Base-by-base conservation (phyloP, 192 early-diverging fungal species). In the Cladochytrium replicatum region DNA sequence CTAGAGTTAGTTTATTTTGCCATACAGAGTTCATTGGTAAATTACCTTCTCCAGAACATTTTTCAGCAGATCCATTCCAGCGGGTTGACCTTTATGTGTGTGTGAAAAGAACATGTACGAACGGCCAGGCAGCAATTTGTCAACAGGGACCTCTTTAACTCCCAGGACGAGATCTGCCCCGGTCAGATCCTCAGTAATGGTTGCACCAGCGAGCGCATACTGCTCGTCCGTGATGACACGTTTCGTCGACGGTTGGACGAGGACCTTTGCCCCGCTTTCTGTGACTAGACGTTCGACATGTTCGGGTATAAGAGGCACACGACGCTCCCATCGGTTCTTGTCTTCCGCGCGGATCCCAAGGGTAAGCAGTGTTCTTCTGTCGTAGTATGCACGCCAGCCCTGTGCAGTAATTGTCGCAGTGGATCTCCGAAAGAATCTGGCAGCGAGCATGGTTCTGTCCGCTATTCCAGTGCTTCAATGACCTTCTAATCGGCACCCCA, bases 291-390 rank as follows among this genome's bases (percentile, higher is more conserved):
- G 66, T 39, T 84, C 76, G 57, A 98, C 81, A 24, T 87, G 84
- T 6, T 82, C 78, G 8, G 95, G 95, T 5, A 87, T 84, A 25
- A 98, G 66, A 15, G 95, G 82, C 11, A 88, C 88, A 1, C 95
- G 81, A 1, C 95, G 76, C 58, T 98, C 95, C 95, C 95, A 98
- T 25, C 85, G 72, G 71, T 93, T 93, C 69, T 98, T 98, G 74
- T 85, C 86, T 66, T 98, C 95, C 38, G 91, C 70, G 2, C 95
- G 84, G 55, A 97, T 82, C 6, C 84, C 94, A 22, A 97, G 64
- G 3, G 71, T 53, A 19, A 71, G 58, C n/a, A 23, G 29, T n/a
- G n/a, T n/a, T n/a, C n/a, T n/a, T n/a, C n/a, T n/a, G n/a, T n/a
- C n/a, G n/a, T n/a, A n/a, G n/a, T n/a, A n/a, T n/a, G n/a, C n/a